Evolutionary conservation across 2,329 filamentous ascomycete genomes (phyloP), one percentile per base, ranked within the genome.

Genomic region (Myriosclerotinia scirpicola): DNA sequence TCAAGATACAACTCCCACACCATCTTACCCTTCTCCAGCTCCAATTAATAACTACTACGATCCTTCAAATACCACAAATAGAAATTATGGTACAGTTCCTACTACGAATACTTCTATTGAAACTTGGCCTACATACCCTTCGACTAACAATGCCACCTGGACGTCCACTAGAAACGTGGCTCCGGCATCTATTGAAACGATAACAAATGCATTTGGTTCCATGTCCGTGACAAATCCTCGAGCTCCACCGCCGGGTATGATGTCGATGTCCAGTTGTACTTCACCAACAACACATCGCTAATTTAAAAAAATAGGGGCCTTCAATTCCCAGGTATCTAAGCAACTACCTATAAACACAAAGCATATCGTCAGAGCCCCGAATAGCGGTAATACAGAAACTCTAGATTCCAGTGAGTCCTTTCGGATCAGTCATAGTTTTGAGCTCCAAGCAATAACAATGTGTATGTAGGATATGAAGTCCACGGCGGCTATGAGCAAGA

Each of bases 361-460:
- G 20, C 26, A 61, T 26, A 65, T 65, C 12, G 26, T 0, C 12
- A 53, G 17, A 26, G 9, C 5, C 6, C 58, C 58, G 7, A 54
- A 62, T 12, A 17, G 17, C 26, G 38, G 26, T 5, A 11, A 54
- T n/a, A 17, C 26, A 20, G 58, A 63, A 50, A 20, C 9, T 1
- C 48, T 63, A 40, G 64, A 66, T 50, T 2, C 26, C 2, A 36
- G 64, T 63, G 12, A 63, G 64, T 66, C 20, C 15, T 5, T 2
- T 26, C 26, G 20, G 20, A 42, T 9, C 3, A 5, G 9, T 54
- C 2, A 26, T 14, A 17, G 6, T 42, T 40, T 4, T 7, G 9
- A 48, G 22, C 15, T 15, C 5, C 5, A 0, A 15, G 1, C 5
- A 26, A 7, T 20, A 17, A 53, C 20, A 34, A 30, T 14, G 0